Evolutionary conservation across 164 flowering plant genomes (phyloP), one percentile per base, ranked within the genome.

Genomic region (Sedum album): DNA sequence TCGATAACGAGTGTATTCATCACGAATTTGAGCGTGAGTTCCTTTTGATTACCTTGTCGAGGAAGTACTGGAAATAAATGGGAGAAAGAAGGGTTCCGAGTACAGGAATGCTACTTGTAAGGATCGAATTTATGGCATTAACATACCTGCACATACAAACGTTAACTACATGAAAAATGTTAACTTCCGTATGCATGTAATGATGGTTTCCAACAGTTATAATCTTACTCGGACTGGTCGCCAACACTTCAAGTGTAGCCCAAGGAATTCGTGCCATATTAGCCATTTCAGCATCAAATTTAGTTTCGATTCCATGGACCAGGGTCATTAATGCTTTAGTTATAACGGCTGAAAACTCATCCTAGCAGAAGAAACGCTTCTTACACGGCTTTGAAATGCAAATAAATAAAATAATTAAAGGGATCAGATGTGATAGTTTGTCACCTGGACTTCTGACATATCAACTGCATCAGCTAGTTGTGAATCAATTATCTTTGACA

Each of bases 231-330:
- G 66, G 99, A 94, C 71, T 94, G 99, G 75, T 94, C 99, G 68
- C 99, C 99, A 66, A 94, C 99, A 80, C 96, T 83, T 94, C 98
- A 75, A 94, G 95, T 60, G 96, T 88, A 42, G 82, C 95, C 98
- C 98, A 94, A 60, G 90, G 95, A 69, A 94, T 88, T 44, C 98
- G 95, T 57, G 98, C 87, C 98, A 94, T 94, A 67, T 90, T 88
- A 77, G 88, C 93, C 98, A 94, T 91, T 84, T 94, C 98, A 78
- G 79, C 73, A 80, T 94, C 98, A 79, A 94, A 94, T 74, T 91
- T 94, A 36, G 93, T 88, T 82, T 91, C 98, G 73, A 94, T 71
- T 68, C 98, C 98, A 75, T 86, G 91, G 51, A 94, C 96, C 68
- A 94, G 65, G 67, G 99, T 94, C 39, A 90, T 74, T 67, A 94